Evolutionary conservation across 2,329 filamentous ascomycete species (phyloP).

Genomic region (Didymosphaeria variabile): DNA sequence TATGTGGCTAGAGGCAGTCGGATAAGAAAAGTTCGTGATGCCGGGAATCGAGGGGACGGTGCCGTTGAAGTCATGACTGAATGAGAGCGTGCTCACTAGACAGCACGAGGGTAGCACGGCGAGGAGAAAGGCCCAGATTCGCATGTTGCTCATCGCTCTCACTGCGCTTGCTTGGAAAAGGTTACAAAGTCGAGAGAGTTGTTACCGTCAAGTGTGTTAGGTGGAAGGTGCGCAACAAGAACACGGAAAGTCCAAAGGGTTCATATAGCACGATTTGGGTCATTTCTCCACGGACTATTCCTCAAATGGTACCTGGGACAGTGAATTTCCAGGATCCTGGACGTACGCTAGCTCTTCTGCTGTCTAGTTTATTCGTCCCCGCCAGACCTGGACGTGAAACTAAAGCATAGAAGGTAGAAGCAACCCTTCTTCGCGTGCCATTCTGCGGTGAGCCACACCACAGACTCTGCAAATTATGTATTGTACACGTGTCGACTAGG

Average conservation of each 20-base stretch:
- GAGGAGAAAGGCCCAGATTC: not conserved
- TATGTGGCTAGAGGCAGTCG: not conserved
- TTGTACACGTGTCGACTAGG: no score
- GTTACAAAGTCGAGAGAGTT: not conserved
- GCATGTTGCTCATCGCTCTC: not conserved
- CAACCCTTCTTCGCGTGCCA: no score
- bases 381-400: no score
- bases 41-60: constrained; percentile 10
- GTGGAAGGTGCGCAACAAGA: not conserved
- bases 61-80: constrained; percentile 4
- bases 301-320: not conserved
- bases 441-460: no score
- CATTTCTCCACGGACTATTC: not conserved
- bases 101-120: not conserved
- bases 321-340: not conserved
- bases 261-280: not conserved
- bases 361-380: no score
- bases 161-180: not conserved
- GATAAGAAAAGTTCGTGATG: constrained; percentile 4
- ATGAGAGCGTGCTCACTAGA: not conserved
- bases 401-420: no score
- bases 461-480: no score
- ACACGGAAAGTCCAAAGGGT: not conserved
- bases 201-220: not conserved
- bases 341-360: no score